Conservation (phyloP, 2,329 filamentous ascomycete genomes). For the Tolypocladium endophyticum region DNA sequence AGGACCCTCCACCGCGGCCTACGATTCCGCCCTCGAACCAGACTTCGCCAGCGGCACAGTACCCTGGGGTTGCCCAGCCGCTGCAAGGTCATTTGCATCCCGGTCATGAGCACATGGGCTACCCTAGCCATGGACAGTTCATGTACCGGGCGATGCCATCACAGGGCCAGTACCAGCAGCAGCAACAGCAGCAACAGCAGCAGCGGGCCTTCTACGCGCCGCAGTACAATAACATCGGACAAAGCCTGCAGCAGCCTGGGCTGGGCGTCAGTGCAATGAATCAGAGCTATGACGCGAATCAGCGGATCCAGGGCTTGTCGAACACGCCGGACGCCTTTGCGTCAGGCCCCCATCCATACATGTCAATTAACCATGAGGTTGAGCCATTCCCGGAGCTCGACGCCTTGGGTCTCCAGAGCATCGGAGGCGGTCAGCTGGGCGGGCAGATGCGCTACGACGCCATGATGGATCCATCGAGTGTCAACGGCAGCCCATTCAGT, state of each 20-base stretch:
- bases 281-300: slow-evolving; percentile 11
- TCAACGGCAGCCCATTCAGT: slow-evolving; percentile 24
- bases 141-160: slow-evolving; percentile 16
- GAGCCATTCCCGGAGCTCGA: slow-evolving; percentile 22
- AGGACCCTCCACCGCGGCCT: slow-evolving; percentile 38
- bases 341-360: slow-evolving; percentile 11
- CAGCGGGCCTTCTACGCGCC: slow-evolving; percentile 10
- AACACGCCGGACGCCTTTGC: slow-evolving; percentile 13
- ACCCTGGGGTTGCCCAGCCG: slow-evolving; percentile 8
- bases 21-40: slow-evolving; percentile 15
- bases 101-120: slow-evolving; percentile 4
- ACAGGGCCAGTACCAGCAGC: slow-evolving; percentile 11
- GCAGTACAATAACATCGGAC: slow-evolving; percentile 16
- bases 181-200: slow-evolving; percentile 4
- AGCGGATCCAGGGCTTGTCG: slow-evolving; percentile 14
- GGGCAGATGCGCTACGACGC: slow-evolving; percentile 19
- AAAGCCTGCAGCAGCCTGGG: slow-evolving; percentile 13
- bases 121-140: slow-evolving; percentile 10
- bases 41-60: slow-evolving; percentile 9
- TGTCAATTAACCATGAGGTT: slow-evolving; percentile 14
- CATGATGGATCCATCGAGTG: slow-evolving; percentile 20
- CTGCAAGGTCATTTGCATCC: slow-evolving; percentile 8
- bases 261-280: slow-evolving; percentile 15
- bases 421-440: slow-evolving; percentile 11
- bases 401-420: slow-evolving; percentile 20